Base-by-base conservation (phyloP, 768 basidiomycete genomes). In the Naganishia antarctica region DNA sequence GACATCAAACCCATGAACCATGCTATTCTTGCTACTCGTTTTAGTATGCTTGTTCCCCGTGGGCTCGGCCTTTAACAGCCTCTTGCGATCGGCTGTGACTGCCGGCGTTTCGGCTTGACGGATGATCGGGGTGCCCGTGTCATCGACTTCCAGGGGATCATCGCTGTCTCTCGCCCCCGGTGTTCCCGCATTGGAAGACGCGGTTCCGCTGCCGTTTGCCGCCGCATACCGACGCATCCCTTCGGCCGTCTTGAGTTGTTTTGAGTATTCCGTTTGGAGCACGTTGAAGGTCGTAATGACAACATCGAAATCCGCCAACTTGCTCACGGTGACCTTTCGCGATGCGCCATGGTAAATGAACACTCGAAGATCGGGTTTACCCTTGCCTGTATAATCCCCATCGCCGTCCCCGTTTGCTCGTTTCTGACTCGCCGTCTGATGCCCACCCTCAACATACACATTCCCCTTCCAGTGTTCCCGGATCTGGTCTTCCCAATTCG, bases 401-500 rank as follows among this genome's bases (percentile, higher is more conserved):
- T 67, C 66, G 21, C 67, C 64, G 16, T 49, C 29, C 21, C 53
- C 63, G 23, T 15, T 41, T 29, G 48, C 61, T 25, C 45, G 32
- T 46, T 60, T 66, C 58, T 64, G 49, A 18, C 50, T 58, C 18
- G 60, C 63, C 28, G 72, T 74, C 31, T 67, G 71, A 21, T 70
- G 69, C 58, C 69, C 67, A 21, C 93, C 91, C 60, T 87, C 81
- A 44, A 96, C 87, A 25, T 82, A 81, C 3, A 96, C 91, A 61
- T 87, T 84, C 8, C 92, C 92, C 68, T 84, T 84, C 92, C 92
- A 97, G 76, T 99, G 96, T 74, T 99, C 96, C 64, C 88, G 85
- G 73, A 99, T 91, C 77, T 99, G 96, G 63, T 94, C 91, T 79
- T 99, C 96, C 96, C 96, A 99, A 73, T 98, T 98, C 50, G 90